Evolutionary conservation across 2,329 filamentous ascomycete species (phyloP), one percentile per base, ranked within the genome.

Genomic region (Aspergillus fijiensis): DNA sequence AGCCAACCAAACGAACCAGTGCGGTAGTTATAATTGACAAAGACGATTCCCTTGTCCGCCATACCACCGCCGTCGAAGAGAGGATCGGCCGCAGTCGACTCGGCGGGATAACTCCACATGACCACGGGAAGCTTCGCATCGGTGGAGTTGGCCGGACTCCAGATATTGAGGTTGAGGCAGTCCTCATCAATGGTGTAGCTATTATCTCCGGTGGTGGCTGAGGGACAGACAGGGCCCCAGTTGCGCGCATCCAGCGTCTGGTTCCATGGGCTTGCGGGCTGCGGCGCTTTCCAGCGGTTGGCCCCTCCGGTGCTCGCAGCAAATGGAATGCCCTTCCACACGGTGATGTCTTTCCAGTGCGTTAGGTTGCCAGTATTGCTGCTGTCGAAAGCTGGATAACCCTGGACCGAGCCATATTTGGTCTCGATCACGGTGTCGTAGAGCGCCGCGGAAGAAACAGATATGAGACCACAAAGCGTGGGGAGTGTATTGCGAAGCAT

Each of bases 11-110:
- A 23, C 10, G 51, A 31, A 1, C 51, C 51, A 11, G 51, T 52
- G n/a, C 51, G 31, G 51, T 39, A 52, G 31, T 52, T 52, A 19
- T 52, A 42, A 31, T 35, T 52, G 33, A 52, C 51, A 6, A 52
- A 42, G 51, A 52, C 39, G 21, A 52, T 23, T 7, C 25, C 31
- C 12, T 52, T 14, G 3, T 23, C 51, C 0, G 31, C 51, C 31
- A 52, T 52, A 3, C 33, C 31, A 2, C 31, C 31, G 7, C 51
- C 31, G 5, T 52, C 31, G 0, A 35, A 52, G 31, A 35, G 33
- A 35, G n/a, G 14, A 10, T 52, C 23, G n/a, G 31, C 39, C 11
- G 50, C 33, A 10, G 33, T 35, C 1, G 19, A 31, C 14, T 35
- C 51, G 6, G 51, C 33, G 9, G 51, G 31, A 52, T 52, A 52